Evolutionary conservation across 495 filamentous ascomycete species (phyloP).

Genomic region (Penicilliopsis zonata): DNA sequence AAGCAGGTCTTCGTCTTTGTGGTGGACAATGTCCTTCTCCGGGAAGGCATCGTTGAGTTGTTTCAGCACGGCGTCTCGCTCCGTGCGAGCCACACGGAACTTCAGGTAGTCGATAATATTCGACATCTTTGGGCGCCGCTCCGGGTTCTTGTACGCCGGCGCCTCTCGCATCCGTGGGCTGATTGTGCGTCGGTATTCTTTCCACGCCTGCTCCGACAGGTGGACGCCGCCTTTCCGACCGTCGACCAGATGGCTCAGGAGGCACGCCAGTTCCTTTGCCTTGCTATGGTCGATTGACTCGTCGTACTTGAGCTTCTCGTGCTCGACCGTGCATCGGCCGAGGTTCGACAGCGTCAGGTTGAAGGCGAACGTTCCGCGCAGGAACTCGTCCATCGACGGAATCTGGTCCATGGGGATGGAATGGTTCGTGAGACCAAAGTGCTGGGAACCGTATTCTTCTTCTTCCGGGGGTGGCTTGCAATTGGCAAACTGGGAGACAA

Average conservation of each 20-base stretch:
- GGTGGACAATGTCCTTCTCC: constrained; percentile 6
- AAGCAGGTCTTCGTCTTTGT: constrained; percentile 39
- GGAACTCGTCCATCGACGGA: constrained; percentile 27
- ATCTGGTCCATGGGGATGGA: constrained; percentile 25
- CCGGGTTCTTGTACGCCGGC: constrained; percentile 29
- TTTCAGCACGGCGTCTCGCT: constrained; percentile 36
- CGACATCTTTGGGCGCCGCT: constrained; percentile 21
- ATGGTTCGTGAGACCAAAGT: constrained; percentile 50
- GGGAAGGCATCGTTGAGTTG: constrained; percentile 32
- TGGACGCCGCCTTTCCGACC: constrained; percentile 60
- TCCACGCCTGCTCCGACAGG: constrained; percentile 49
- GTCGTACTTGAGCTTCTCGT: constrained; percentile 58
- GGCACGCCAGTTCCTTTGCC: constrained; percentile 49
- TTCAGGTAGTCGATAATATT: constrained; percentile 64
- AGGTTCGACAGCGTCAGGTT: constrained; percentile 54
- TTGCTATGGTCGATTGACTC: constrained; percentile 41
- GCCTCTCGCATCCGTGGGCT: constrained; percentile 16
- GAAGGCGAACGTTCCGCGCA: constrained; percentile 48
- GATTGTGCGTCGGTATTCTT: constrained; percentile 30
- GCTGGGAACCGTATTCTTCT: constrained; percentile 26
- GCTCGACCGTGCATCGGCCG: constrained; percentile 63
- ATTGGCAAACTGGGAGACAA: constrained; percentile 68
- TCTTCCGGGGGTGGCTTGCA: constrained; percentile 45
- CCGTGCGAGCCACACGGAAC: constrained; percentile 44
- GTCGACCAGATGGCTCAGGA: constrained; percentile 75